Percentiles rank a stretch among this genome's conserved stretches.
phyloP scores from a whole-genome alignment of 306 rosid species.

The Inga oerstediana region DNA sequence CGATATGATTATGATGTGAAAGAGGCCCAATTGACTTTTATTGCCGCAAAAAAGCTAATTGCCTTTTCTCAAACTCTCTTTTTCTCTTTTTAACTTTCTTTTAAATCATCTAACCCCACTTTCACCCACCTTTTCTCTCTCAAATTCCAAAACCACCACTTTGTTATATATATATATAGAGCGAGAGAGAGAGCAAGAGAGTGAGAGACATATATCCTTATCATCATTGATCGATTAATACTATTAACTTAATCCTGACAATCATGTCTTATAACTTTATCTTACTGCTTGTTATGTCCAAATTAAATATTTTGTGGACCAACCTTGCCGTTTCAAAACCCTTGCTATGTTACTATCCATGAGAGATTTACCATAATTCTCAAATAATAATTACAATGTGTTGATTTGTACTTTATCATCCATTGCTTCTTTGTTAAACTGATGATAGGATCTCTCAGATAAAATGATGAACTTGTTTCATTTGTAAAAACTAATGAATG shows the following conservation, averaged over 20 bases:
- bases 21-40: constrained; percentile 75
- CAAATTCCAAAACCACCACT: constrained; percentile 59
- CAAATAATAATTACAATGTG: constrained; percentile 39
- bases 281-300: constrained; percentile 15
- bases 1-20: constrained; percentile 61
- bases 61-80: constrained; percentile 62
- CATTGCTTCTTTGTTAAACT: constrained; percentile 38
- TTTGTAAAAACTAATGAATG: constrained; percentile 31
- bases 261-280: constrained; percentile 38
- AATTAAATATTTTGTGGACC: constrained; percentile 35
- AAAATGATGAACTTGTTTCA: constrained; percentile 37
- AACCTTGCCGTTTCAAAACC: constrained; percentile 27
- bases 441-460: neutral
- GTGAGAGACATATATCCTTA: neutral
- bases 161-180: neutral
- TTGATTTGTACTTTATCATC: constrained; percentile 34
- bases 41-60: constrained; percentile 57
- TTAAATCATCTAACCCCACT: constrained; percentile 52
- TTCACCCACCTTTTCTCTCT: constrained; percentile 53
- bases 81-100: constrained; percentile 40
- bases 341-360: constrained; percentile 24
- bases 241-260: constrained; percentile 30
- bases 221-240: constrained; percentile 27
- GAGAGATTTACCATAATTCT: constrained; percentile 37
- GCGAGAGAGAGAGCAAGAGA: too few relatives aligned